Evolutionary conservation across 169 alveolate species (phyloP), one percentile per base, ranked within the genome.

Genomic region (Plasmodium cynomolgi): DNA sequence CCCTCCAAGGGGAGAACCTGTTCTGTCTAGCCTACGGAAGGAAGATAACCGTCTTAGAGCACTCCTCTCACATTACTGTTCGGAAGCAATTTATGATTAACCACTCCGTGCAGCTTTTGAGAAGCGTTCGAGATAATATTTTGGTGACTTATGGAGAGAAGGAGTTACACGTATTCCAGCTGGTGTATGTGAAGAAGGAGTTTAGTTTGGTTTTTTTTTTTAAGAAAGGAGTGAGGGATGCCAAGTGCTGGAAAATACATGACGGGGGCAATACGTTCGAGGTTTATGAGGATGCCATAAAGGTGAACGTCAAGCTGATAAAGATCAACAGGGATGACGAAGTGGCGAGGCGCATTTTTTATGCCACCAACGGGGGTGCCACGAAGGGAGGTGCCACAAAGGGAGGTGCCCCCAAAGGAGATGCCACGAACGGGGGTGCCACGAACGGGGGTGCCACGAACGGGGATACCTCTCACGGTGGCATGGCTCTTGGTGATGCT

Each of bases 271-370:
- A 9, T 11, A 23, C 47, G 11, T 88, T 37, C 44, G 86, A 88
- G 17, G 15, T 58, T 9, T 88, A 58, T 58, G 33, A 29, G 11
- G 56, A 71, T 1, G 62, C 90, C 73, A 79, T 88, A 20, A 17
- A 88, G 23, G 71, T 80, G 37, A 33, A 80, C 50, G 50, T 17
- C 13, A 88, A 80, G 33, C 47, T 62, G 33, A 29, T 88, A 1
- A 88, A 88, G 37, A 68, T 88, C 3, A 88, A 88, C 34, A 79
- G 54, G 50, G 44, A 33, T n/a, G 90, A 88, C 50, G 23, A 88
- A 41, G 83, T 88, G 9, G 81, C 94, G 3, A 72, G 29, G 17
- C 82, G 37, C 15, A 29, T 88, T 29, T 79, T 77, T 26, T 26
- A 50, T 33, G 80, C 81, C 3, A 68, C 74, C 11, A 77, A 77